Evolutionary conservation across 768 basidiomycete species (phyloP), one percentile per base, ranked within the genome.

Genomic region (Mycena metata): DNA sequence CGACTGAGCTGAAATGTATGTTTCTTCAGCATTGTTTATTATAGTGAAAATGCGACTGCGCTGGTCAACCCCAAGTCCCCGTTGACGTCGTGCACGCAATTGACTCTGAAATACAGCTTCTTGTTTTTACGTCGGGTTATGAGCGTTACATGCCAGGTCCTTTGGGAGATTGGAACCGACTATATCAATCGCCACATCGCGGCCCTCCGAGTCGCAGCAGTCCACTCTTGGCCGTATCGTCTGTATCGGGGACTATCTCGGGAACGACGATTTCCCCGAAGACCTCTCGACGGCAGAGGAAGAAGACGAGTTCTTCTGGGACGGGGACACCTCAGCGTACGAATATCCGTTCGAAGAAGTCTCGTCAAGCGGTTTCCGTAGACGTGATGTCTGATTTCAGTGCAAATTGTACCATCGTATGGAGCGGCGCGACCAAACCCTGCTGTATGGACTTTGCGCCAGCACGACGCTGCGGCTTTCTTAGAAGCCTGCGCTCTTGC

Each of bases 151-250:
- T 64, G 54, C 63, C 63, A 64, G 63, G 30, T n/a, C n/a, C 45
- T 64, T 13, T 64, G 55, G 54, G 55, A 46, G 6, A 41, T 64
- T 26, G 63, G 54, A 47, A 26, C 52, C 9, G 12, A 15, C 19
- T 1, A 35, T 12, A 30, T 64, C 11, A 41, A 64, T 41, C 49
- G 43, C 41, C 51, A 24, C 8, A 23, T 54, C 4, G 50, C 7
- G 5, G 21, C 3, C 3, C 2, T 16, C 5, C n/a, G n/a, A n/a
- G n/a, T n/a, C n/a, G 30, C n/a, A 6, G 55, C 54, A n/a, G 13
- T 2, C 5, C 39, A 45, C 4, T 41, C 63, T 77, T 75, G 76
- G 71, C 71, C 72, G 76, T 8, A 68, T 76, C 50, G 72, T 76
- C 16, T 73, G 69, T 63, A 15, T 73, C 45, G 69, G 73, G 3